phyloP scores from a whole-genome alignment of 805 yeast species.

The Maudiozyma serrabonitensis region DNA sequence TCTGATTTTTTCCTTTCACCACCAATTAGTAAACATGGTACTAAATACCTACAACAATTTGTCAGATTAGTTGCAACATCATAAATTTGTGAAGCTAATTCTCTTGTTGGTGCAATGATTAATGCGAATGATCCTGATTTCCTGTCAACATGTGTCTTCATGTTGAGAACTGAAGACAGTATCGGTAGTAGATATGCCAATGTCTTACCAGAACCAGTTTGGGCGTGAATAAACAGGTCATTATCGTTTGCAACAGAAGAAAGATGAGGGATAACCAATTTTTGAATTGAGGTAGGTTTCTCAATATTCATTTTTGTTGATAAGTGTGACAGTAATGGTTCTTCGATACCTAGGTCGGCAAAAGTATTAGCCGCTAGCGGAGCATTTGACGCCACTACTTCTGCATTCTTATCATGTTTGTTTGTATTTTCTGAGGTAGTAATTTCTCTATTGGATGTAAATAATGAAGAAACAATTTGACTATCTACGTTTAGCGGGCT shows the following conservation, averaged over 20 bases:
- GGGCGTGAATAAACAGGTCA: slow-evolving; percentile 88
- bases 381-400: slow-evolving; percentile 66
- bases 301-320: slow-evolving; percentile 43
- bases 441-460: slow-evolving; percentile 57
- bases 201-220: slow-evolving; percentile 98
- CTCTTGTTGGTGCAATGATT: slow-evolving; percentile 89
- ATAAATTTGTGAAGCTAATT: slow-evolving; percentile 83
- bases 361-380: slow-evolving; percentile 62
- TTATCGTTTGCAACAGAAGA: slow-evolving; percentile 32
- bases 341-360: slow-evolving; percentile 58
- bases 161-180: slow-evolving; percentile 56
- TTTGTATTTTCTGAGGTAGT: slow-evolving; percentile 28
- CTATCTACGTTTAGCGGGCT: slow-evolving; percentile 6
- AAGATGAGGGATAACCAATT: slow-evolving; percentile 62
- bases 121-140: slow-evolving; percentile 81
- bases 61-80: slow-evolving; percentile 65
- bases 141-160: slow-evolving; percentile 39
- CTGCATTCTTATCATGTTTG: slow-evolving; percentile 30
- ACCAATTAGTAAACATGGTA: slow-evolving; percentile 94
- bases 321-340: slow-evolving; percentile 43
- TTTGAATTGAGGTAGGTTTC: slow-evolving; percentile 82
- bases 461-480: slow-evolving; percentile 77
- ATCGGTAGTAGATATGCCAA: slow-evolving; percentile 81
- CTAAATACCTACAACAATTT: slow-evolving; percentile 75
- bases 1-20: slow-evolving; percentile 97